Percentiles rank a stretch among this genome's conserved stretches.
These are phyloP conservation scores for Astrocystis sublimbata DNA, from an alignment of 495 filamentous ascomycete genomes.

Conservation along the genomic window DNA sequence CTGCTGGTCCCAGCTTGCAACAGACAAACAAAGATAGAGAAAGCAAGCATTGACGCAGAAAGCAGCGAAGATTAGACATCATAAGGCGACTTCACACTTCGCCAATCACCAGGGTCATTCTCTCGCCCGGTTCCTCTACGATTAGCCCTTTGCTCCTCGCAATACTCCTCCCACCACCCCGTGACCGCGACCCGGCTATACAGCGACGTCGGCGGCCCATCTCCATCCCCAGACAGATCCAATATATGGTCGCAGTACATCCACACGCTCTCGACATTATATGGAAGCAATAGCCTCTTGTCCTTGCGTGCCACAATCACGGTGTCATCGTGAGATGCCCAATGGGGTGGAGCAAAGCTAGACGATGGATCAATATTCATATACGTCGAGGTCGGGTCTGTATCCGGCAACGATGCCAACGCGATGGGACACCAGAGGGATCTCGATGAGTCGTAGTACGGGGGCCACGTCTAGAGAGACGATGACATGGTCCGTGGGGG, in stretches of 20 bases:
- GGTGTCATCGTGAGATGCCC: neutral
- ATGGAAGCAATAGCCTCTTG: neutral
- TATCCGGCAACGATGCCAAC: neutral
- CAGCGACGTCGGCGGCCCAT: neutral
- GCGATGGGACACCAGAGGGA: neutral
- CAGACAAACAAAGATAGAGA: no score
- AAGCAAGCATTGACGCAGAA: no score
- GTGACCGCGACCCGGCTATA: neutral
- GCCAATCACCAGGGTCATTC: neutral
- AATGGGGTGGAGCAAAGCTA: neutral
- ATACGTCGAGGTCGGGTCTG: constrained; percentile 3
- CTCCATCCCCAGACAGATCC: neutral
- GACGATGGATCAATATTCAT: neutral
- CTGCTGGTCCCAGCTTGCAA: no score
- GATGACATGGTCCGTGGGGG: neutral
- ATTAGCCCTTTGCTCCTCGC: neutral
- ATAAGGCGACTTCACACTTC: neutral
- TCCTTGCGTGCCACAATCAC: neutral
- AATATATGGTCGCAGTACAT: neutral
- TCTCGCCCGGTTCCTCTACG: neutral
- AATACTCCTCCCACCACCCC: neutral
- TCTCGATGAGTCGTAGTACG: neutral
- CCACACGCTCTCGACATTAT: neutral
- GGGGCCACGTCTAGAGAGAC: neutral
- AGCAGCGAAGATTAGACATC: neutral